A percentile compares a stretch with the other conserved stretches of the same genome.
phyloP scores from a whole-genome alignment of 1,139 yeast genomes.

The Pichia sp. region DNA sequence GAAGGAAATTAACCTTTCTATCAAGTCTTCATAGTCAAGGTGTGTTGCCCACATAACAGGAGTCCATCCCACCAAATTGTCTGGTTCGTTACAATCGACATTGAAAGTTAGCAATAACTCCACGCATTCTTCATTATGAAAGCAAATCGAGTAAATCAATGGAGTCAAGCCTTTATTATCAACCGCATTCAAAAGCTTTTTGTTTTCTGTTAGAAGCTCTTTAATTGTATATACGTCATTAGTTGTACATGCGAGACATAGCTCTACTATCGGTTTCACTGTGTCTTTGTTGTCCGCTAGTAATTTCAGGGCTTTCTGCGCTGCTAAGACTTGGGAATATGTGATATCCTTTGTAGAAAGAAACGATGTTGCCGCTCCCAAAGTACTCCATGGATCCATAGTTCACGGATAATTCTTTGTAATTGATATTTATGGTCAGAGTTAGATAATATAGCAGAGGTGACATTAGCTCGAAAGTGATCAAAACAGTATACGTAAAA shows the following conservation, averaged over 20 bases:
- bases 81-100: slow-evolving; percentile 36
- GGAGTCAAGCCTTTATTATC: slow-evolving; percentile 46
- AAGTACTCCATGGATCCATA: slow-evolving; percentile 31
- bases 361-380: slow-evolving; percentile 22
- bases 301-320: slow-evolving; percentile 41
- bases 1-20: slow-evolving; percentile 35
- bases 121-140: slow-evolving; percentile 41
- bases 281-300: slow-evolving; percentile 29
- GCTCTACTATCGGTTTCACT: slow-evolving; percentile 27
- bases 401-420: no score
- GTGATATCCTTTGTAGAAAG: slow-evolving; percentile 24
- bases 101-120: slow-evolving; percentile 38
- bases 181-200: slow-evolving; percentile 33
- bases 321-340: slow-evolving; percentile 40
- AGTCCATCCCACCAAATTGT: slow-evolving; percentile 38
- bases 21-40: slow-evolving; percentile 34
- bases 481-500: neutral
- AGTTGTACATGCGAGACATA: slow-evolving; percentile 47
- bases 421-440: no score
- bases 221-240: slow-evolving; percentile 48
- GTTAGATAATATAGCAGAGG: no score
- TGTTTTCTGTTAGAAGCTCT: slow-evolving; percentile 34
- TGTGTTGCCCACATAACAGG: slow-evolving; percentile 48
- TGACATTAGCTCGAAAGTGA: no score
- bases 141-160: slow-evolving; percentile 50